These are phyloP conservation scores for Sanghuangporus baumii DNA, from an alignment of 1,284 basidiomycete genomes.

Conservation along the genomic window DNA sequence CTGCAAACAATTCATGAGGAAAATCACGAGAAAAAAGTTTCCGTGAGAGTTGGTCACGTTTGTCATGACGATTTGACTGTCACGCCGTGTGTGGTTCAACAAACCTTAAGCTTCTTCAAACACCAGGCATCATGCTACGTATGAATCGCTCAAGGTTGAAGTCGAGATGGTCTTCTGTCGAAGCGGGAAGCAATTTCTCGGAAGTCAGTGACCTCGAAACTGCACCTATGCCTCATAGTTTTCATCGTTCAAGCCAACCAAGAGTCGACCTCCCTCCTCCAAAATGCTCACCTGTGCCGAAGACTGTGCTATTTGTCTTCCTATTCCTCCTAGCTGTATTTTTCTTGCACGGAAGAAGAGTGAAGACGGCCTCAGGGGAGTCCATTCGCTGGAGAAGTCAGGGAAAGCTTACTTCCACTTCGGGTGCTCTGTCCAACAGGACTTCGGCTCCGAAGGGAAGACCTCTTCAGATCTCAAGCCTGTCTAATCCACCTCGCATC, in stretches of 20 bases:
- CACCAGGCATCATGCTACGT: neutral
- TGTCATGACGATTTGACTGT: too few relatives aligned
- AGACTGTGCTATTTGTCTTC: too few relatives aligned
- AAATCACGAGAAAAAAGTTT: too few relatives aligned
- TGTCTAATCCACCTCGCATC: constrained; percentile 3
- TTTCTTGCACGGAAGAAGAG: too few relatives aligned
- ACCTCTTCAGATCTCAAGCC: neutral
- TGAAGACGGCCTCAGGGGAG: too few relatives aligned
- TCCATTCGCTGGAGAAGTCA: neutral
- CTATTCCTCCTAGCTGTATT: too few relatives aligned
- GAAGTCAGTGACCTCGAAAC: neutral
- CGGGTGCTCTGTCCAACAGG: neutral
- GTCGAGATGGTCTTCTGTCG: neutral
- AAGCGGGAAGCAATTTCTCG: neutral
- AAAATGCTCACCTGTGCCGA: too few relatives aligned
- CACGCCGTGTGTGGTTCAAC: too few relatives aligned
- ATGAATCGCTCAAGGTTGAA: neutral
- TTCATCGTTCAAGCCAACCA: neutral
- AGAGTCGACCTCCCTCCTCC: too few relatives aligned
- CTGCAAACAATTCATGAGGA: too few relatives aligned
- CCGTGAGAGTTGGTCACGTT: too few relatives aligned
- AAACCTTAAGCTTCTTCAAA: too few relatives aligned
- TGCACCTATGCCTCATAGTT: neutral
- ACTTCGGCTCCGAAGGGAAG: neutral
- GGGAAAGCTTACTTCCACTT: neutral